Evolutionary conservation across 2,329 filamentous ascomycete species (phyloP).

Genomic region (Alternaria novae-zelandiae): DNA sequence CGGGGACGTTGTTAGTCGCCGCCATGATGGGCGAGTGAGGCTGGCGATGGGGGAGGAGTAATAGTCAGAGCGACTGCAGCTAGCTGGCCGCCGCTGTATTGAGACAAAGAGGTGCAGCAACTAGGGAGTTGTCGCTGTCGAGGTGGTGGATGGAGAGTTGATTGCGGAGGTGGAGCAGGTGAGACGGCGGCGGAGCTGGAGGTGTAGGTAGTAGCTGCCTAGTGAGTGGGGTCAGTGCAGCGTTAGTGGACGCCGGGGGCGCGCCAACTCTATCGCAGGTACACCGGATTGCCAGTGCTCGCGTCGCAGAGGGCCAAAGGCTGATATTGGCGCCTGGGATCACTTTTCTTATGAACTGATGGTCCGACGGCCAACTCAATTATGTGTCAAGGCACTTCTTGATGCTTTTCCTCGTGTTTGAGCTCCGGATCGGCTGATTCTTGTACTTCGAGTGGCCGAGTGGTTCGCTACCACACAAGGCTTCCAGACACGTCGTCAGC

Average conservation of each 20-base stretch:
- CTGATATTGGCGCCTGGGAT: neutral
- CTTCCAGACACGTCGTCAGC: conserved; percentile 6
- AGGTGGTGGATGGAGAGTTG: conserved; percentile 11
- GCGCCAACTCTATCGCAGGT: conserved; percentile 1
- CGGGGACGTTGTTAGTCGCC: conserved; percentile 50
- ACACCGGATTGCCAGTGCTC: conserved; percentile 13
- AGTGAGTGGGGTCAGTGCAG: conserved; percentile 20
- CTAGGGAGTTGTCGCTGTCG: conserved; percentile 2
- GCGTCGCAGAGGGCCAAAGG: neutral
- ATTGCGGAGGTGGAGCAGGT: conserved; percentile 20
- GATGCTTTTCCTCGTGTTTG: neutral
- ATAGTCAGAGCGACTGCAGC: conserved; percentile 15
- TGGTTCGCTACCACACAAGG: neutral
- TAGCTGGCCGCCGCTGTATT: conserved; percentile 6
- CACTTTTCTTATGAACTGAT: neutral
- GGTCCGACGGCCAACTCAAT: neutral
- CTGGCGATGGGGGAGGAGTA: conserved; percentile 35
- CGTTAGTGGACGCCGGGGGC: conserved; percentile 5
- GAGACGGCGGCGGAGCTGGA: conserved; percentile 19
- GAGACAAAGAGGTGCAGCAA: conserved; percentile 7
- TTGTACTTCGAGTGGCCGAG: neutral
- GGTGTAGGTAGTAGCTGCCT: conserved; percentile 26
- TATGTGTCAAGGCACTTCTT: neutral
- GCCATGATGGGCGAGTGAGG: conserved; percentile 46
- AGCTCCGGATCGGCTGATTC: neutral